Percentiles rank a stretch among this genome's conserved stretches.
phyloP scores from a whole-genome alignment of 2,329 filamentous ascomycete genomes.

The Bipolaris zeicola region DNA sequence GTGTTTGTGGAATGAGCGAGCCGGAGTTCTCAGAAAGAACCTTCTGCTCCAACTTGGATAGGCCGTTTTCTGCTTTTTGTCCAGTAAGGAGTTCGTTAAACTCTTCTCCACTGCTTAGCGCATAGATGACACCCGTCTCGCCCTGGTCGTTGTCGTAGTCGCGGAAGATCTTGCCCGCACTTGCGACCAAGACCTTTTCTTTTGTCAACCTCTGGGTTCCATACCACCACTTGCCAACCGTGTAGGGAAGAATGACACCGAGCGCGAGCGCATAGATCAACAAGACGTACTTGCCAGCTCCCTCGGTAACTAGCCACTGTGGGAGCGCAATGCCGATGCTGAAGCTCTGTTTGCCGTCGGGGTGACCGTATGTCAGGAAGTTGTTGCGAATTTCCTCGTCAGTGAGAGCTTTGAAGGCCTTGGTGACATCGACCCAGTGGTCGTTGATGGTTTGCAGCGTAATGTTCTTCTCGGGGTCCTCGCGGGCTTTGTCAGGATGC shows the following conservation, averaged over 20 bases:
- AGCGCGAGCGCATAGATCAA: constrained; percentile 87
- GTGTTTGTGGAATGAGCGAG: constrained; percentile 60
- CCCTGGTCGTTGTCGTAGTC: constrained; percentile 87
- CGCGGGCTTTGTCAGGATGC: constrained; percentile 91
- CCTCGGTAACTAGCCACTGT: constrained; percentile 88
- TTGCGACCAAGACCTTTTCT: constrained; percentile 90
- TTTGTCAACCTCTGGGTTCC: constrained; percentile 91
- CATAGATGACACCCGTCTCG: constrained; percentile 77
- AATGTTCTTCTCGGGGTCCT: constrained; percentile 85
- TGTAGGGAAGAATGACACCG: constrained; percentile 87
- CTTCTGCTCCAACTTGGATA: constrained; percentile 82
- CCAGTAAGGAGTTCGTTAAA: constrained; percentile 78
- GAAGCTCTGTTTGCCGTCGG: constrained; percentile 96
- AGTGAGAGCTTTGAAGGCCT: constrained; percentile 96
- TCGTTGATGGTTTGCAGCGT: constrained; percentile 84
- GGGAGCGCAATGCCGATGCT: constrained; percentile 97
- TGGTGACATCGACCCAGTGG: constrained; percentile 91
- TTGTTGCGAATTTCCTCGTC: constrained; percentile 98
- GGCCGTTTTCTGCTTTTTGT: constrained; percentile 76
- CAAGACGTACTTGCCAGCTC: constrained; percentile 93
- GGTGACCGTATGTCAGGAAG: constrained; percentile 93
- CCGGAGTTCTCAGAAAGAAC: constrained; percentile 68
- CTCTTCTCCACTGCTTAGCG: constrained; percentile 85
- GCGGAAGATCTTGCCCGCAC: constrained; percentile 90
- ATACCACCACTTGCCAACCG: constrained; percentile 99